phyloP scores from a whole-genome alignment of 441 rosid genomes.

The Croton setiger region DNA sequence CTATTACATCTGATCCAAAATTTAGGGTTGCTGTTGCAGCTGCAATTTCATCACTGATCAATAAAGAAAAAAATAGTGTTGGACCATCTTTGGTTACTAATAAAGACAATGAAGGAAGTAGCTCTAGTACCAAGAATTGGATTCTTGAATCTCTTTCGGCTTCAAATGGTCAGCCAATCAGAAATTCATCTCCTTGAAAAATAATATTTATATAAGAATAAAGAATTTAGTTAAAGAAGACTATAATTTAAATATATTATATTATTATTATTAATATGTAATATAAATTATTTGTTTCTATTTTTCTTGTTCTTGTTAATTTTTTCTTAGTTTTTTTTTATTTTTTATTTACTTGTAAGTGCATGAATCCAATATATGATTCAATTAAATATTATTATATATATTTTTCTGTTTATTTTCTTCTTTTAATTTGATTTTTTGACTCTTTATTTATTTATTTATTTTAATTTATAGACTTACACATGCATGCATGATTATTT shows the following conservation, averaged over 20 bases:
- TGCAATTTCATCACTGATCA: conserved; percentile 46
- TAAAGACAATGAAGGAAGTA: conserved; percentile 23
- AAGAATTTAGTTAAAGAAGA: no score
- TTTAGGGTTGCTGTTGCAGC: conserved; percentile 62
- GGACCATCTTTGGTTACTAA: background rate
- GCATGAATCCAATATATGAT: background rate
- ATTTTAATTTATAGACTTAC: background rate
- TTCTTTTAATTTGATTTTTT: background rate
- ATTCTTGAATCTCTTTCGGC: conserved; percentile 32
- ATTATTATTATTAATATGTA: no score
- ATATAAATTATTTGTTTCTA: no score
- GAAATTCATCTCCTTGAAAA: background rate
- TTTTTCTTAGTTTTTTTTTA: background rate
- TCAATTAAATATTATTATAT: background rate
- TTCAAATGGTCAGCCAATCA: conserved; percentile 23
- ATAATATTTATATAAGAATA: background rate
- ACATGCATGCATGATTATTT: background rate
- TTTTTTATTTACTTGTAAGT: background rate
- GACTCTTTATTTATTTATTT: background rate
- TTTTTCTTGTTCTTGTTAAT: background rate
- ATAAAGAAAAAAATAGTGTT: conserved; percentile 27
- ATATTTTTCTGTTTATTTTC: background rate
- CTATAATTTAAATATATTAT: no score
- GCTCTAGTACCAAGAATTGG: conserved; percentile 29
- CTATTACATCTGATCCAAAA: conserved; percentile 50